Conservation (phyloP, 331 rosid genomes). For the Dryas integrifolia region DNA sequence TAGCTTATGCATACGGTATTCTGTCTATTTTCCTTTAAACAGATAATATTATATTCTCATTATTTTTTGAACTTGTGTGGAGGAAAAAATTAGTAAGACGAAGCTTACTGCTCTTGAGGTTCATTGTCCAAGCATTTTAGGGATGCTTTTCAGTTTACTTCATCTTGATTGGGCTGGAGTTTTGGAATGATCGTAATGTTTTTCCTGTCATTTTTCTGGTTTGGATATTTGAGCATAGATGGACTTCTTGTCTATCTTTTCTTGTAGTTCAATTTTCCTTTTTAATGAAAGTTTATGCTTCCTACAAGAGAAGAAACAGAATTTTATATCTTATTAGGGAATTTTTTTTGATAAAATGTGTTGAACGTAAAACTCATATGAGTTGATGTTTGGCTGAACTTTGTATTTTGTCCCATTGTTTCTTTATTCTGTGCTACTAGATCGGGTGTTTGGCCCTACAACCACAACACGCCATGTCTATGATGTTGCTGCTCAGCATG, state of each 20-base stretch:
- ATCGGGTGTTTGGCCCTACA: conserved; percentile 94
- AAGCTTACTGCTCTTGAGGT: conserved; percentile 16
- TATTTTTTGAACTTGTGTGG: background rate
- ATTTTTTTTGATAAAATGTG: background rate
- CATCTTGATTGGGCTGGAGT: too few species aligned
- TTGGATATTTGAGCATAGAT: too few species aligned
- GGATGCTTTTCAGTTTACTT: too few species aligned
- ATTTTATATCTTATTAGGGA: background rate
- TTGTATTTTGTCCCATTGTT: conserved; percentile 14
- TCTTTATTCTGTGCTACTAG: conserved; percentile 44
- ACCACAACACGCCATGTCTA: conserved; percentile 97
- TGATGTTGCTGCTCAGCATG: conserved; percentile 95
- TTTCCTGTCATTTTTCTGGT: too few species aligned
- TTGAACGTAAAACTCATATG: background rate
- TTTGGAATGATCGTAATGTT: too few species aligned
- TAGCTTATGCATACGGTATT: conserved; percentile 94
- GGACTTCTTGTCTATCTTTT: too few species aligned
- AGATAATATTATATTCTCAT: background rate
- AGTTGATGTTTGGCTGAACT: conserved; percentile 16
- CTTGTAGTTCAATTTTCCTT: too few species aligned
- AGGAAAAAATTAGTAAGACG: conserved; percentile 12
- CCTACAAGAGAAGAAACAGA: too few species aligned
- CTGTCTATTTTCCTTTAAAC: conserved; percentile 11
- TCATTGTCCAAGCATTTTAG: too few species aligned
- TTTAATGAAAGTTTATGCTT: background rate